These are phyloP conservation scores for Tulasnella sp. DNA, from an alignment of 768 basidiomycete species.

Conservation along the genomic window DNA sequence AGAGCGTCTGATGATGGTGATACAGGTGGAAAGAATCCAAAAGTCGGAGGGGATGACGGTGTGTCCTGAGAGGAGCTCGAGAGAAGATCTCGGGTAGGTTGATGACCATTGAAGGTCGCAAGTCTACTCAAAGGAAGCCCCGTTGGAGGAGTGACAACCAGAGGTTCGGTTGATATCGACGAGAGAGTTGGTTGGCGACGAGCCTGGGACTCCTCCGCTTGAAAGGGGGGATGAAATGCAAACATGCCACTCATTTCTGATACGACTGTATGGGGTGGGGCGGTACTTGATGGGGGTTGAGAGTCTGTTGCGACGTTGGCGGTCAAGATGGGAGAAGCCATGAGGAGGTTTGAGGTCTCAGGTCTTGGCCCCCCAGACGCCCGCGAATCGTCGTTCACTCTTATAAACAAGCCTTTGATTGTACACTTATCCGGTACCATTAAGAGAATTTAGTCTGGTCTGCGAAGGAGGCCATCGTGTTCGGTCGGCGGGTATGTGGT, in stretches of 20 bases:
- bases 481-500: background rate
- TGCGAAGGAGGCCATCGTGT: background rate
- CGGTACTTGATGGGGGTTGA: background rate
- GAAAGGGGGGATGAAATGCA: background rate
- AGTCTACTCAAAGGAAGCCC: background rate
- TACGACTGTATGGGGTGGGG: background rate
- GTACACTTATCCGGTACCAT: background rate
- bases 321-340: background rate
- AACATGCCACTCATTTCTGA: background rate
- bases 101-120: background rate
- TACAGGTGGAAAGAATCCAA: background rate
- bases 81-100: background rate
- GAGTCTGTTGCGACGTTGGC: background rate
- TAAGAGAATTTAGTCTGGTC: background rate
- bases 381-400: background rate
- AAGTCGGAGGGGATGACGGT: background rate
- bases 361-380: background rate
- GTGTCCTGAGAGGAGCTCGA: background rate
- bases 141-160: background rate
- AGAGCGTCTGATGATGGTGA: background rate
- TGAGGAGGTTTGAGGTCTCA: background rate
- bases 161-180: background rate
- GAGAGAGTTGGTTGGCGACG: background rate
- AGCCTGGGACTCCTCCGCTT: background rate
- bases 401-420: background rate